A percentile compares a stretch with the other conserved stretches of the same genome.
Conservation (phyloP, 2,329 filamentous ascomycete species). For the Pseudogymnoascus sp. region DNA sequence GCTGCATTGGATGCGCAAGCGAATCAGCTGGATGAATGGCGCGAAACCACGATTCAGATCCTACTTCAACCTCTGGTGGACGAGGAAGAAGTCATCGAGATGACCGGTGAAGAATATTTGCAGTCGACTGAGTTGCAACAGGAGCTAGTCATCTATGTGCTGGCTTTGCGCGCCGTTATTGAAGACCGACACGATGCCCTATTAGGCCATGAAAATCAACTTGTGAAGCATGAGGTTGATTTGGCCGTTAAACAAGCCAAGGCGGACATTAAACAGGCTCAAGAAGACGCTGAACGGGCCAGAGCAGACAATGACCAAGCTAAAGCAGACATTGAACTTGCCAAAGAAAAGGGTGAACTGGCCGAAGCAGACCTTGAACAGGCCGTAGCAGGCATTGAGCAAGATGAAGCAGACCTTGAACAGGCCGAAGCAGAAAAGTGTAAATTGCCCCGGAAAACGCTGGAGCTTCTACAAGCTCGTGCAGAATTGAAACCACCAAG, state of each 20-base stretch:
- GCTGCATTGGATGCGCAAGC: conserved; percentile 65
- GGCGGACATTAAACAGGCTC: neutral
- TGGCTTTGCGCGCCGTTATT: conserved; percentile 64
- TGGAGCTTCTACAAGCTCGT: conserved; percentile 44
- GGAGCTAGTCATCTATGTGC: conserved; percentile 78
- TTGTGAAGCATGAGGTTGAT: conserved; percentile 66
- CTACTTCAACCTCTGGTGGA: conserved; percentile 72
- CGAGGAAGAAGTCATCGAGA: conserved; percentile 65
- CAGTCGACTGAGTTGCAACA: conserved; percentile 83
- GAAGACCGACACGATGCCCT: conserved; percentile 72
- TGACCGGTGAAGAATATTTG: conserved; percentile 84
- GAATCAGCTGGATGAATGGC: conserved; percentile 63
- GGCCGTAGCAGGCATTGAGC: neutral
- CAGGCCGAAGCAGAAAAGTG: conserved; percentile 39
- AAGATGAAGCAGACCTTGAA: conserved; percentile 44
- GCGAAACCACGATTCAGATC: conserved; percentile 62
- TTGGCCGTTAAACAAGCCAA: conserved; percentile 18
- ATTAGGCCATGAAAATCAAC: conserved; percentile 66
- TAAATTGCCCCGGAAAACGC: conserved; percentile 57
- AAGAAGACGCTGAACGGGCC: neutral
- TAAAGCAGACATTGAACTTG: conserved; percentile 33
- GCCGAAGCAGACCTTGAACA: neutral
- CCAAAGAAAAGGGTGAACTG: conserved; percentile 34
- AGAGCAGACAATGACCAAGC: neutral
- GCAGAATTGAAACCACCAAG: conserved; percentile 39